phyloP scores from a whole-genome alignment of 768 basidiomycete genomes.

The Phaeotremella fagi region DNA sequence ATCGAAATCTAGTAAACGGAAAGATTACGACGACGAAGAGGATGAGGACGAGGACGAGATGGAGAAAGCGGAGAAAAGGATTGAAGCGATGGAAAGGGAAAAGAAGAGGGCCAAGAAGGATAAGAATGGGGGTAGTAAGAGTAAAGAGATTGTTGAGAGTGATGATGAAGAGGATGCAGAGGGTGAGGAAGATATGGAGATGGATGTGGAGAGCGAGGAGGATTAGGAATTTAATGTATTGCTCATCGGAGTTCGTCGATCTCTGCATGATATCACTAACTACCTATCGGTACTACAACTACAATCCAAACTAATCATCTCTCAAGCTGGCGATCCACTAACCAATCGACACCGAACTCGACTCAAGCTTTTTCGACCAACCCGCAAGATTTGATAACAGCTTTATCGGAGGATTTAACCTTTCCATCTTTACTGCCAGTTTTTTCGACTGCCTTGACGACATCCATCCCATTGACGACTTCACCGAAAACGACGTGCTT shows the following conservation, averaged over 20 bases:
- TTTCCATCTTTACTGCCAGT: conserved; percentile 29
- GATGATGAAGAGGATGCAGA: conserved; percentile 15
- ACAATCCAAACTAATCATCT: no score
- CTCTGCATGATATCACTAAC: no score
- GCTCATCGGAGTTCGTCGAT: no score
- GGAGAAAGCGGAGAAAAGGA: conserved; percentile 40
- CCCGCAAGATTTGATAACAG: conserved; percentile 21
- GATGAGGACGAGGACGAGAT: conserved; percentile 39
- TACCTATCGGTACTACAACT: neutral
- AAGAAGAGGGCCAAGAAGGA: conserved; percentile 33
- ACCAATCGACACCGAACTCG: no score
- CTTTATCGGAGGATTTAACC: conserved; percentile 23
- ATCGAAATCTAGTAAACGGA: conserved; percentile 9
- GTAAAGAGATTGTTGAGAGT: conserved; percentile 27
- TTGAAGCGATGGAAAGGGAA: conserved; percentile 34
- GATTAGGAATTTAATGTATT: conserved; percentile 7
- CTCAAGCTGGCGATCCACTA: no score
- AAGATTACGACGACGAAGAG: conserved; percentile 22
- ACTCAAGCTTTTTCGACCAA: no score
- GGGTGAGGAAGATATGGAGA: conserved; percentile 12
- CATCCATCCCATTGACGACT: conserved; percentile 60
- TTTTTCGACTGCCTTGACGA: conserved; percentile 61
- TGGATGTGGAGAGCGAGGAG: conserved; percentile 32
- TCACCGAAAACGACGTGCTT: conserved; percentile 66
- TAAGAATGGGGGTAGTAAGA: conserved; percentile 10